Evolutionary conservation across 257 asterid genomes (phyloP).

Genomic region (Coffea eugenioides): DNA sequence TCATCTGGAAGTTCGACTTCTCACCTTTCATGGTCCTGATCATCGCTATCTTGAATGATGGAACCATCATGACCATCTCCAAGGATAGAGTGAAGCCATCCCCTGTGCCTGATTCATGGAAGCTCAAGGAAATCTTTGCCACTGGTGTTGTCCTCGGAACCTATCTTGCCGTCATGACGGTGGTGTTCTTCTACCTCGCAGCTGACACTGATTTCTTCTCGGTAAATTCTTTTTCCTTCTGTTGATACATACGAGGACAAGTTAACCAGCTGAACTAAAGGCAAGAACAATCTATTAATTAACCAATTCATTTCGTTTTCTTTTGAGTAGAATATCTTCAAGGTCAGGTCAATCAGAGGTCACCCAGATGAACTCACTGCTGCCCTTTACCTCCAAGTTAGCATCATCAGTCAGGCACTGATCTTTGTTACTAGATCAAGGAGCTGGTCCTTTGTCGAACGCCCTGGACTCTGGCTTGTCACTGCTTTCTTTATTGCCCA

Average conservation of each 20-base stretch:
- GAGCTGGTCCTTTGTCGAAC: conserved; percentile 80
- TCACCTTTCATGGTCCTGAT: conserved; percentile 90
- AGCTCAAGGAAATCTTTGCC: conserved; percentile 85
- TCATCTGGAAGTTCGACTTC: conserved; percentile 88
- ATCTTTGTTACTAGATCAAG: conserved; percentile 85
- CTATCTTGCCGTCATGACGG: conserved; percentile 76
- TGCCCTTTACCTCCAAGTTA: conserved; percentile 93
- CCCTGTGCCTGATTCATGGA: conserved; percentile 93
- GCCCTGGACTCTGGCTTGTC: conserved; percentile 70
- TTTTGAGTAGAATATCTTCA: conserved; percentile 36
- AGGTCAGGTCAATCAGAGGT: conserved; percentile 49
- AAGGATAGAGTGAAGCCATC: conserved; percentile 87
- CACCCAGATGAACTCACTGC: conserved; percentile 57
- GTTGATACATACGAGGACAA: background rate
- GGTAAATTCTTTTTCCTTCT: conserved; percentile 28
- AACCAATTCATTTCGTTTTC: background rate
- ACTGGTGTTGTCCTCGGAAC: conserved; percentile 86
- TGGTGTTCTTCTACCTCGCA: conserved; percentile 74
- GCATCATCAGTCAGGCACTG: conserved; percentile 89
- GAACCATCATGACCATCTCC: conserved; percentile 95
- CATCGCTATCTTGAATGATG: conserved; percentile 85
- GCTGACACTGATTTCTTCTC: conserved; percentile 65
- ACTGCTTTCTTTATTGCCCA: conserved; percentile 75
- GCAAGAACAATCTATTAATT: background rate
- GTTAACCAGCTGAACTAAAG: background rate